Evolutionary conservation across 2,329 filamentous ascomycete genomes (phyloP).

Genomic region (Aciculosporium take): DNA sequence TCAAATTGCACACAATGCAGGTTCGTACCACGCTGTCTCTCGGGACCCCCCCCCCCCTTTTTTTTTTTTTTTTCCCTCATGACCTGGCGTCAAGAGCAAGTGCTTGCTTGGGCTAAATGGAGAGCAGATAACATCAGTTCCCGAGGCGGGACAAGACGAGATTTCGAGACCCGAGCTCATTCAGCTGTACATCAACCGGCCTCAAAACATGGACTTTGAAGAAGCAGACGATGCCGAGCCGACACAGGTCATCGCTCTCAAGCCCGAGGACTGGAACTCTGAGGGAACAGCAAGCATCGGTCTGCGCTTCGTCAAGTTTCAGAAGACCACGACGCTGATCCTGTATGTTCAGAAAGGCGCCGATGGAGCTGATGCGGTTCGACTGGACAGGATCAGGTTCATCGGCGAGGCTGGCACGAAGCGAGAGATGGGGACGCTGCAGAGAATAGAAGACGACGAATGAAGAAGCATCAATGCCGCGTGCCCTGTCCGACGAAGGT

Average conservation of each 20-base stretch:
- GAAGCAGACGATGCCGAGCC: slow-evolving; percentile 78
- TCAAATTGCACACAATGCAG: slow-evolving; percentile 79
- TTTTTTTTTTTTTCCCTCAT: no score
- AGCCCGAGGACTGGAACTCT: slow-evolving; percentile 65
- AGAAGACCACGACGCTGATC: slow-evolving; percentile 76
- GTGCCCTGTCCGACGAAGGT: neutral
- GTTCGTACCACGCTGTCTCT: slow-evolving; percentile 22
- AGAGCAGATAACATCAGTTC: slow-evolving; percentile 65
- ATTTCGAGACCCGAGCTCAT: slow-evolving; percentile 68
- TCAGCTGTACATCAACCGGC: slow-evolving; percentile 74
- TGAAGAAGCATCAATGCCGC: slow-evolving; percentile 17
- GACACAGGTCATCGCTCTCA: slow-evolving; percentile 66
- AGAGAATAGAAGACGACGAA: slow-evolving; percentile 76
- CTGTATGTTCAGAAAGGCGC: slow-evolving; percentile 83
- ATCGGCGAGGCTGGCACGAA: slow-evolving; percentile 87
- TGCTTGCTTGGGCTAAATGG: neutral
- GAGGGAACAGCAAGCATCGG: slow-evolving; percentile 58
- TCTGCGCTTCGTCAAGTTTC: slow-evolving; percentile 92
- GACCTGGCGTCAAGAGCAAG: neutral
- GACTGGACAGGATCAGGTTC: slow-evolving; percentile 63
- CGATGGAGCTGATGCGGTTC: slow-evolving; percentile 68
- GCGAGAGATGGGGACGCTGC: slow-evolving; percentile 82
- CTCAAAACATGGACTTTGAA: slow-evolving; percentile 86
- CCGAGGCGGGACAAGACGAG: slow-evolving; percentile 57
- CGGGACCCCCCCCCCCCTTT: no score